Conservation (phyloP, 345 rosid species). For the Ailanthus altissimus region DNA sequence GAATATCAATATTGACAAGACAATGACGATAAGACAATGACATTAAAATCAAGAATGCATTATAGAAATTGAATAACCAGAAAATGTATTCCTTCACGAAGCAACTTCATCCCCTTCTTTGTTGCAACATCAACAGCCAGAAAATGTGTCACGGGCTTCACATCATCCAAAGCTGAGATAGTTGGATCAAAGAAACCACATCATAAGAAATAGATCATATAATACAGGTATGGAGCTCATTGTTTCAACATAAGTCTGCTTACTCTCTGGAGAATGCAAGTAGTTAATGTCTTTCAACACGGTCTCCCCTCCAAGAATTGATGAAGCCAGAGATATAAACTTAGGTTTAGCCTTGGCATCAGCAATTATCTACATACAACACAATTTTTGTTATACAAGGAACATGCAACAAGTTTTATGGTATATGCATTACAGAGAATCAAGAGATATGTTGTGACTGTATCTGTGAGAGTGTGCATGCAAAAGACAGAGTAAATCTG, state of each 20-base stretch:
- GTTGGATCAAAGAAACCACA: slow-evolving; percentile 24
- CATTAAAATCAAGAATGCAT: slow-evolving; percentile 11
- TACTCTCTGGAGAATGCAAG: slow-evolving; percentile 88
- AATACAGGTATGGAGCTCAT: slow-evolving; percentile 17
- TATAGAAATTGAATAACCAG: slow-evolving; percentile 49
- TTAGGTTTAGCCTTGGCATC: slow-evolving; percentile 66
- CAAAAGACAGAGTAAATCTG: neutral
- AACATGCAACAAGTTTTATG: neutral
- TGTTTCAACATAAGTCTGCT: slow-evolving; percentile 34
- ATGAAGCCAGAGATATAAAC: slow-evolving; percentile 67
- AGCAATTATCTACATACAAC: slow-evolving; percentile 58
- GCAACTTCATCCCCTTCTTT: slow-evolving; percentile 74
- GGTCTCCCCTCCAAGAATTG: slow-evolving; percentile 57
- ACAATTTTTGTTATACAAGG: slow-evolving; percentile 4
- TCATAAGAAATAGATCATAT: slow-evolving; percentile 25
- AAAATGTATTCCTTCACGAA: slow-evolving; percentile 82
- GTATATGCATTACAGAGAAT: slow-evolving; percentile 6
- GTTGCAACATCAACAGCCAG: slow-evolving; percentile 78
- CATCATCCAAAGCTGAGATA: slow-evolving; percentile 71
- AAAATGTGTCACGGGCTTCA: slow-evolving; percentile 97
- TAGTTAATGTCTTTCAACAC: slow-evolving; percentile 66
- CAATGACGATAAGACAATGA: neutral
- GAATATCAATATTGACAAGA: slow-evolving; percentile 28
- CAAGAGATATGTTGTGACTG: neutral
- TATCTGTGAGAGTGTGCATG: neutral